These are phyloP conservation scores for Apiotrichum gracile DNA, from an alignment of 1,284 basidiomycete species.

Conservation along the genomic window DNA sequence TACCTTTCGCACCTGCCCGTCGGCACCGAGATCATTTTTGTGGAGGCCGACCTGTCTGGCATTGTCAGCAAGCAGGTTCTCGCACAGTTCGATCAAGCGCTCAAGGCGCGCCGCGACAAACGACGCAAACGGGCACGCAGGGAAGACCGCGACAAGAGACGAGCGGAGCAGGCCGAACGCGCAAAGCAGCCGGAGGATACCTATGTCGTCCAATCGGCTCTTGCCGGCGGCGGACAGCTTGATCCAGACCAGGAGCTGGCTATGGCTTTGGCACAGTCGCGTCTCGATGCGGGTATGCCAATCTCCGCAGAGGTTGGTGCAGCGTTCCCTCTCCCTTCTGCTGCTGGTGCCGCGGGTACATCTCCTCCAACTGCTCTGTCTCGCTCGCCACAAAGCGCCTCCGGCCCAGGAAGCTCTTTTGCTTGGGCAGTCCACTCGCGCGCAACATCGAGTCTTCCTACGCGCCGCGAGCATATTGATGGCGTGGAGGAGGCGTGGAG, in stretches of 20 bases:
- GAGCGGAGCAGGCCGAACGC: conserved; percentile 65
- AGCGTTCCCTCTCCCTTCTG: conserved; percentile 5
- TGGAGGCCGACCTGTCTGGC: conserved; percentile 75
- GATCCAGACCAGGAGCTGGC: conserved; percentile 6
- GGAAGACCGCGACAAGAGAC: conserved; percentile 71
- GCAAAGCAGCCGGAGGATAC: conserved; percentile 29
- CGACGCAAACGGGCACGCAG: conserved; percentile 70
- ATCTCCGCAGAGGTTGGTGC: conserved; percentile 1
- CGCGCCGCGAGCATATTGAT: neutral
- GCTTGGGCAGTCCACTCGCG: conserved; percentile 12
- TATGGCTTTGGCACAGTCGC: conserved; percentile 3
- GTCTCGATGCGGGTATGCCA: neutral
- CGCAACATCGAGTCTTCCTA: neutral
- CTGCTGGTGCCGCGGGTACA: neutral
- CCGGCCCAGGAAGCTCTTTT: conserved; percentile 3
- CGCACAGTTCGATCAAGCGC: conserved; percentile 69
- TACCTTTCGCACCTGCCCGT: conserved; percentile 90
- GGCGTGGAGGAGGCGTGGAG: conserved; percentile 13
- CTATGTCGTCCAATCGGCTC: conserved; percentile 10
- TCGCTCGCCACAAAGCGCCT: neutral
- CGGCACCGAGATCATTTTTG: conserved; percentile 86
- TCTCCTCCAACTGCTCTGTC: neutral
- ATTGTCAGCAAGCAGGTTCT: conserved; percentile 69
- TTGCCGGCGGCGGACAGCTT: neutral
- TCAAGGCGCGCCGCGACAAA: conserved; percentile 67